phyloP scores from a whole-genome alignment of 2,329 filamentous ascomycete genomes.

The Penicillium digitatum region DNA sequence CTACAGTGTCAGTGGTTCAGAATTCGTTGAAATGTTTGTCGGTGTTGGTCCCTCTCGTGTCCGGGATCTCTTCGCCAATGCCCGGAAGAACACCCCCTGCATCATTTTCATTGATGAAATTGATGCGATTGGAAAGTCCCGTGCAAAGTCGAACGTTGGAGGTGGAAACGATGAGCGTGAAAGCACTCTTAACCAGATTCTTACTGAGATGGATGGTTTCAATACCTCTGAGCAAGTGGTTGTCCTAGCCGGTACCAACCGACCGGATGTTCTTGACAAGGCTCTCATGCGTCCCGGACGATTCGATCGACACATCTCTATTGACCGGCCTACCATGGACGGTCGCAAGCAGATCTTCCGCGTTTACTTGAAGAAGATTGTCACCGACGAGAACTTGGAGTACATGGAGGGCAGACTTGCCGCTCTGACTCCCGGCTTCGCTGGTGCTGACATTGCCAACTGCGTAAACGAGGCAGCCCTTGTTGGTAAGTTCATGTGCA shows the following conservation, averaged over 20 bases:
- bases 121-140: conserved; percentile 90
- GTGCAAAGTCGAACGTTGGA: conserved; percentile 75
- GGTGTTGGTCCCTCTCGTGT: conserved; percentile 96
- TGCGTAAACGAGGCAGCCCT: conserved; percentile 96
- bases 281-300: conserved; percentile 94
- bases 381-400: conserved; percentile 84
- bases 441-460: conserved; percentile 96
- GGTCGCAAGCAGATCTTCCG: conserved; percentile 93
- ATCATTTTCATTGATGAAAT: conserved; percentile 99
- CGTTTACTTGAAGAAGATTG: conserved; percentile 91
- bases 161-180: conserved; percentile 97
- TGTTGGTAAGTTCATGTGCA: conserved; percentile 63
- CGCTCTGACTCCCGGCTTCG: conserved; percentile 91
- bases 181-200: conserved; percentile 93
- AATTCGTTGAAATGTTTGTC: conserved; percentile 99
- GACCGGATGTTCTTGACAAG: conserved; percentile 90
- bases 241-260: conserved; percentile 92
- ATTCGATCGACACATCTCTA: conserved; percentile 93
- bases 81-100: conserved; percentile 91
- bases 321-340: conserved; percentile 94
- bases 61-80: conserved; percentile 88
- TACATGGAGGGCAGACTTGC: conserved; percentile 83
- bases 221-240: conserved; percentile 96
- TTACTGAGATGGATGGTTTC: conserved; percentile 99
- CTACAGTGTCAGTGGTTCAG: conserved; percentile 96